A percentile compares a stretch with the other conserved stretches of the same genome.
Conservation (phyloP, 768 basidiomycete genomes). For the Phanerochaete sordida region DNA sequence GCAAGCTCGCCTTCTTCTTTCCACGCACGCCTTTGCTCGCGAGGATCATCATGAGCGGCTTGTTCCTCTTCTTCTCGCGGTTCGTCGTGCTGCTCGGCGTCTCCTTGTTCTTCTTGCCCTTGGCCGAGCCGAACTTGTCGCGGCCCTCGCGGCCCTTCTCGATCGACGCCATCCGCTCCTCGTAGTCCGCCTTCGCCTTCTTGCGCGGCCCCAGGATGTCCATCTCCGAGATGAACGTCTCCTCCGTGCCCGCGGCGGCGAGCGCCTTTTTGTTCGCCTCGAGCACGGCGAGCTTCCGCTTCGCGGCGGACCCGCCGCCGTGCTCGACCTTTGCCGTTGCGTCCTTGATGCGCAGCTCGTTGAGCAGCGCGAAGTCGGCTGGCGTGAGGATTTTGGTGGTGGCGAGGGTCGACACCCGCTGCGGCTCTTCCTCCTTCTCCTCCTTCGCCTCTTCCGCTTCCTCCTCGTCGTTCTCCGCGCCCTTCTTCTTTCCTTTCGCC, state of each 20-base stretch:
- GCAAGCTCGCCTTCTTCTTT: slow-evolving; percentile 79
- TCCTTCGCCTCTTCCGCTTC: slow-evolving; percentile 56
- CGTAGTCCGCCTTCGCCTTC: slow-evolving; percentile 90
- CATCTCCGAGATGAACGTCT: slow-evolving; percentile 77
- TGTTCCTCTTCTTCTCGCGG: slow-evolving; percentile 88
- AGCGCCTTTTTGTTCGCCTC: slow-evolving; percentile 66
- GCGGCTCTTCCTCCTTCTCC: slow-evolving; percentile 16
- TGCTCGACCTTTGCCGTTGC: slow-evolving; percentile 66
- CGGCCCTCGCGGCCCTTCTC: slow-evolving; percentile 92
- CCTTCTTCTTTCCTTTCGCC: slow-evolving; percentile 32
- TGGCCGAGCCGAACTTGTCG: slow-evolving; percentile 87
- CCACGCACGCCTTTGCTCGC: slow-evolving; percentile 71
- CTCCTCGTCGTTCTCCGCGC: slow-evolving; percentile 62
- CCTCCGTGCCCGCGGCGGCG: slow-evolving; percentile 38
- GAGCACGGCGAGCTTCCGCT: slow-evolving; percentile 83
- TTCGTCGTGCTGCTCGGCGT: slow-evolving; percentile 85
- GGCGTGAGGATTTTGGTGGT: slow-evolving; percentile 97
- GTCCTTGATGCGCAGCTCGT: slow-evolving; percentile 81
- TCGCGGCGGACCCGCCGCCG: slow-evolving; percentile 71
- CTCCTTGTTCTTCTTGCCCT: slow-evolving; percentile 89
- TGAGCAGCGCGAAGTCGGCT: slow-evolving; percentile 90
- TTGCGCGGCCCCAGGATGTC: slow-evolving; percentile 94
- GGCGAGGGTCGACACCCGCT: slow-evolving; percentile 62
- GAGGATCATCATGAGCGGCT: slow-evolving; percentile 94
- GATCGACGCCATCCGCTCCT: slow-evolving; percentile 88